Base-by-base conservation (phyloP, 495 filamentous ascomycete species). In the Penicillium steckii region DNA sequence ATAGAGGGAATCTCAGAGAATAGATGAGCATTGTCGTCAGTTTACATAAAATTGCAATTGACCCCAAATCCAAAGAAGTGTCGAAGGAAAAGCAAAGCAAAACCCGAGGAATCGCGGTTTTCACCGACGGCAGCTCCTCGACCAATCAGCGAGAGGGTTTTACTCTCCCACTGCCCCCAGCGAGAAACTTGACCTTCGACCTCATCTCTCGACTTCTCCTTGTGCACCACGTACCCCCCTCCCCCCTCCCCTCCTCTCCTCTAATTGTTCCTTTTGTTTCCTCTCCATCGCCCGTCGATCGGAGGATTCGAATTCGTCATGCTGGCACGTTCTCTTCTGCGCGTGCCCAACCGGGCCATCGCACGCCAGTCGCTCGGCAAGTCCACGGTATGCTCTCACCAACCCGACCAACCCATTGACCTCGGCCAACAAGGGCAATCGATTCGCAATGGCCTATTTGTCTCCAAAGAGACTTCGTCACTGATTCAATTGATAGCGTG, bases 281-380 rank as follows among this genome's bases (percentile, higher is more conserved):
- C 47, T 67, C 62, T 64, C 65, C 62, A 61, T 64, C 62, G 58
- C 56, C 56, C 48, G 49, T 70, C 56, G 61, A 64, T 70, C 59
- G 69, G 72, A 75, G 70, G 71, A 69, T 69, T 62, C 60, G 48
- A 64, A 61, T 70, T 65, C 49, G 61, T 66, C 74, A 96, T 96
- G 91, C 80, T 95, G 83, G 87, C 87, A 75, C 85, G 90, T 76
- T 88, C 89, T 69, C 82, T 80, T 69, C 75, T 91, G 78, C 89
- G 90, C 68, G 80, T 84, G 81, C 89, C 90, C 80, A 77, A 84
- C 61, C 76, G 88, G 76, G 87, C 85, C 75, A 77, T 84, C 70
- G 85, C 73, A 57, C 71, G 76, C 61, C 71, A 75, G 65, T 67
- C 72, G 51, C 62, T 80, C 62, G 71, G 71, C 63, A 77, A 73